Evolutionary conservation across 805 yeast species (phyloP).

Genomic region (Candida gorgasii): DNA sequence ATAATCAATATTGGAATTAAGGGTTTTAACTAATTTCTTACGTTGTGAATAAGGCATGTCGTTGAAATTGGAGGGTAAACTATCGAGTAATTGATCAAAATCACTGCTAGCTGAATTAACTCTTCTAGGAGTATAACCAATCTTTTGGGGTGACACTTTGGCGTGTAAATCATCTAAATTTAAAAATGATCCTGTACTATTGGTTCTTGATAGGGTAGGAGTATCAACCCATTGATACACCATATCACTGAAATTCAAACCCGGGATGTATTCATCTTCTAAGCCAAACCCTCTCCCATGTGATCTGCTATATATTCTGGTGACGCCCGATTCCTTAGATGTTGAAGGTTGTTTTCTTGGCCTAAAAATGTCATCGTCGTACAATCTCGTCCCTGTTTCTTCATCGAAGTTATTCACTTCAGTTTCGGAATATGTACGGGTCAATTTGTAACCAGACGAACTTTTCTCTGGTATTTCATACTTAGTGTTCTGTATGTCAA

Average conservation of each 20-base stretch:
- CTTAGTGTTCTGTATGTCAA: constrained; percentile 25
- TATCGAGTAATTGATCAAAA: constrained; percentile 42
- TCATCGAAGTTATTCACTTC: constrained; percentile 62
- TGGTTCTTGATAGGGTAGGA: constrained; percentile 17
- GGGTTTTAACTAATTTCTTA: constrained; percentile 43
- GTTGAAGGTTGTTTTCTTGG: constrained; percentile 27
- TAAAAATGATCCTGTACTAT: constrained; percentile 36
- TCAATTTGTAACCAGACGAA: constrained; percentile 30
- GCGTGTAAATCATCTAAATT: constrained; percentile 45
- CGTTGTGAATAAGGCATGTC: constrained; percentile 63
- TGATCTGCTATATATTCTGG: constrained; percentile 32
- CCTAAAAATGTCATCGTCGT: constrained; percentile 53
- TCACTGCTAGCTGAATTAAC: constrained; percentile 14
- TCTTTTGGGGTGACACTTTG: constrained; percentile 45
- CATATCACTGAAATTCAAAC: constrained; percentile 55
- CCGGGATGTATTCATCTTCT: constrained; percentile 79
- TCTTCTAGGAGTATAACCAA: constrained; percentile 15
- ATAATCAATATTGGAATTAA: constrained; percentile 42
- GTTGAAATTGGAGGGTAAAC: constrained; percentile 53
- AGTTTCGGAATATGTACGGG: constrained; percentile 64
- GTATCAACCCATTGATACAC: constrained; percentile 47
- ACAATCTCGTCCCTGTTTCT: constrained; percentile 53
- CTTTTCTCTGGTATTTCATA: constrained; percentile 16
- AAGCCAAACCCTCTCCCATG: constrained; percentile 47
- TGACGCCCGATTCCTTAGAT: constrained; percentile 8